Evolutionary conservation across 129 eudicot species (phyloP).

Genomic region (Artemisia annua): DNA sequence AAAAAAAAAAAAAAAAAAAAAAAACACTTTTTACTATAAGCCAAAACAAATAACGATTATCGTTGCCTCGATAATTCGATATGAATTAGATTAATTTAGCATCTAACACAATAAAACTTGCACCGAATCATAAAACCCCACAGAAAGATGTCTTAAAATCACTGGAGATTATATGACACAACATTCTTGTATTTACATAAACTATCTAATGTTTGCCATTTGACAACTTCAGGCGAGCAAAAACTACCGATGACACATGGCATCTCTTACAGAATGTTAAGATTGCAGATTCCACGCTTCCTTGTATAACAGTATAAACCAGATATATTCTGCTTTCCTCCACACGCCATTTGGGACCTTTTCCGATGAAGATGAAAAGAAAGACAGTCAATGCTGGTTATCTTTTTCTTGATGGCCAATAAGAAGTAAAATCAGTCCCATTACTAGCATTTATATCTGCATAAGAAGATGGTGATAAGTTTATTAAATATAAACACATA

Average conservation of each 20-base stretch:
- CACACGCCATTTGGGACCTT: neutral
- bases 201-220: neutral
- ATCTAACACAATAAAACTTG: neutral
- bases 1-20: neutral
- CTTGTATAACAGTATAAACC: neutral
- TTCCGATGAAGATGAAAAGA: slow-evolving; percentile 7
- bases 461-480: neutral
- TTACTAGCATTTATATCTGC: neutral
- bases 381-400: slow-evolving; percentile 4
- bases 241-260: neutral
- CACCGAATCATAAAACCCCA: slow-evolving; percentile 4
- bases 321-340: slow-evolving; percentile 1
- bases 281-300: neutral
- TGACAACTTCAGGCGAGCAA: neutral
- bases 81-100: neutral
- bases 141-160: too few species aligned
- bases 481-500: neutral
- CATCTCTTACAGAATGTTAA: neutral
- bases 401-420: slow-evolving; percentile 8
- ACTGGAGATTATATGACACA: neutral
- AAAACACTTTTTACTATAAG: neutral
- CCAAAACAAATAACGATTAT: neutral
- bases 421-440: slow-evolving; percentile 18
- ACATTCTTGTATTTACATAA: slow-evolving; percentile 21
- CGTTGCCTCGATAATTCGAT: neutral